Evolutionary conservation across 2,329 filamentous ascomycete genomes (phyloP), one percentile per base, ranked within the genome.

Genomic region (Acephala macrosclerotiorum): DNA sequence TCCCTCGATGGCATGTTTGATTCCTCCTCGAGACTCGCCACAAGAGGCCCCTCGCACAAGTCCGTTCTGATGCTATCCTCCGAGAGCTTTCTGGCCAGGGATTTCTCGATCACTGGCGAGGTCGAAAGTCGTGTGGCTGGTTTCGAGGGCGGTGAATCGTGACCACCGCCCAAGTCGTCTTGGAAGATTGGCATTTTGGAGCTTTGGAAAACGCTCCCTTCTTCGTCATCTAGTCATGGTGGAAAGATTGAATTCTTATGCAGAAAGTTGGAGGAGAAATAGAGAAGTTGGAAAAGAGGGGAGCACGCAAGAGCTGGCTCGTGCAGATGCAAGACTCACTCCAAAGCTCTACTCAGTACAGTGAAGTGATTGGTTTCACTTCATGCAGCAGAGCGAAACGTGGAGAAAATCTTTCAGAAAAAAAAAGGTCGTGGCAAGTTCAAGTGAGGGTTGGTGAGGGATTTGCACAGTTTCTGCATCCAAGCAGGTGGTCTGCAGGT

Each of bases 51-150:
- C 63, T 89, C 87, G 71, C 87, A 89, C 11, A 89, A 77, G 35
- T 89, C 87, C 29, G 85, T 87, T 25, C 83, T 80, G 42, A 89
- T 84, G 73, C 85, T 89, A 74, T 89, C 87, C 66, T 89, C 86
- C 0, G 87, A 89, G 33, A 82, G 75, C 47, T 77, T 81, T 60
- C 81, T 80, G 55, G 59, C 63, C 55, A 75, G 63, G n/a, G 65
- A 36, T 60, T 66, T 69, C 14, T 60, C 63, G 18, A 66, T 65
- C 18, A 65, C 60, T 25, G 71, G 69, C 38, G 68, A 70, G 16
- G 59, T 71, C 71, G 73, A 75, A 70, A 49, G 45, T 68, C 66
- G 70, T 45, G 72, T 69, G 11, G 70, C 59, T 42, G 68, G 61
- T 49, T 66, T 70, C 22, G 66, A 40, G 38, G 67, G 61, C 25